Percentiles rank a stretch among this genome's conserved stretches.
phyloP scores from a whole-genome alignment of 345 rosid genomes.

The Iberis pinnata region DNA sequence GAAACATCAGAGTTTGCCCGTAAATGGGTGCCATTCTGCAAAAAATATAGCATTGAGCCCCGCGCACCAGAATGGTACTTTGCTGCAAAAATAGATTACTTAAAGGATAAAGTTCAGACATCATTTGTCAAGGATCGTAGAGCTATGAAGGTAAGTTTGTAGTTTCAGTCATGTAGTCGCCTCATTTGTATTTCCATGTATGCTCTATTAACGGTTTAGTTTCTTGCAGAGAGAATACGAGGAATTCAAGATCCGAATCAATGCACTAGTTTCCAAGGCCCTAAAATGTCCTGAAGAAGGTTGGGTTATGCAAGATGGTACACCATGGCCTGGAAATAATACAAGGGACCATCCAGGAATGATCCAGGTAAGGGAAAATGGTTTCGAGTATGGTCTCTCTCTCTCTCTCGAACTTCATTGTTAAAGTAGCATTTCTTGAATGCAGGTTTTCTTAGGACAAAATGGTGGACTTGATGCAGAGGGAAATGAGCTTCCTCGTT shows the following conservation, averaged over 20 bases:
- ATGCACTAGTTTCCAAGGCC: conserved; percentile 91
- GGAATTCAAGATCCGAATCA: conserved; percentile 78
- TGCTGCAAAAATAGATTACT: conserved; percentile 74
- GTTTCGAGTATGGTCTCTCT: neutral
- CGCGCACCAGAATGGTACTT: conserved; percentile 96
- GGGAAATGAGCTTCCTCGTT: conserved; percentile 85
- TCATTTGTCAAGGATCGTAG: conserved; percentile 94
- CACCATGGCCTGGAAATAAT: conserved; percentile 99
- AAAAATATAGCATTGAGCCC: conserved; percentile 80
- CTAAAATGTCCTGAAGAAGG: conserved; percentile 85
- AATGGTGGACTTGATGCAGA: conserved; percentile 93
- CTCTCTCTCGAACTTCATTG: conserved; percentile 18
- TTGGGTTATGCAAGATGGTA: conserved; percentile 97
- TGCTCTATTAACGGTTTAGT: conserved; percentile 16
- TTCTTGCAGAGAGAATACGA: conserved; percentile 77
- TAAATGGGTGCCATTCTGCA: conserved; percentile 91
- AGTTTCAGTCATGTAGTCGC: conserved; percentile 15
- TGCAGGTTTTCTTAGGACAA: conserved; percentile 94
- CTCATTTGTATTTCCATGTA: neutral
- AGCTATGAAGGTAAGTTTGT: conserved; percentile 74
- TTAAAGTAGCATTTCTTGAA: conserved; percentile 12
- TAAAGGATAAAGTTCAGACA: conserved; percentile 88
- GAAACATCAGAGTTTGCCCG: conserved; percentile 94
- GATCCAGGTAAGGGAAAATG: conserved; percentile 64
- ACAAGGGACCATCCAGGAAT: conserved; percentile 97